Conservation (phyloP, 192 early-diverging fungal species). For the Linnemannia exigua region DNA sequence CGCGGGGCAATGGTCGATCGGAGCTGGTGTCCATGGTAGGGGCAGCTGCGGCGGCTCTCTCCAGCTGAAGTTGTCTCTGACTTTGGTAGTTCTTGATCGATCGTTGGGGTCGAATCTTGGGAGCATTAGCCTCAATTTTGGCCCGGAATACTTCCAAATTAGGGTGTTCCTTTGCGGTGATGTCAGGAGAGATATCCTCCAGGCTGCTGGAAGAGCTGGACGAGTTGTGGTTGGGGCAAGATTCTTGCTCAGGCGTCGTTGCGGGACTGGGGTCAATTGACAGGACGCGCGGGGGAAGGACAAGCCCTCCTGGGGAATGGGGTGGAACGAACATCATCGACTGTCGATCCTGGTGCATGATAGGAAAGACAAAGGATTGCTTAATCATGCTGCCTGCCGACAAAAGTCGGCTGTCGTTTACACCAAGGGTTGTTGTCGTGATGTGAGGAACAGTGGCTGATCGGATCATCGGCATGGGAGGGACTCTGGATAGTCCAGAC, state of each 20-base stretch:
- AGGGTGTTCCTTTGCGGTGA: background rate
- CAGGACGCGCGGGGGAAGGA: conserved; percentile 24
- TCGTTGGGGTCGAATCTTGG: conserved; percentile 21
- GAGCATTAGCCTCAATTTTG: conserved; percentile 7
- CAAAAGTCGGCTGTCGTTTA: conserved; percentile 20
- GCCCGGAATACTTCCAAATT: background rate
- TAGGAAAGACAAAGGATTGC: conserved; percentile 30
- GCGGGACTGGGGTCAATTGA: conserved; percentile 14
- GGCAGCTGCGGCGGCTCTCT: background rate
- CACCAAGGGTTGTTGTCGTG: conserved; percentile 24
- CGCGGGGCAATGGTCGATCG: conserved; percentile 24
- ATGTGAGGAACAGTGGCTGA: conserved; percentile 44
- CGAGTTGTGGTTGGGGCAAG: background rate
- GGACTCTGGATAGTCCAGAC: background rate
- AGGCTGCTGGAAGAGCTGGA: background rate
- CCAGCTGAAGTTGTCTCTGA: conserved; percentile 10
- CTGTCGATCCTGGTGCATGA: background rate
- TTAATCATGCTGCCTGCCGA: conserved; percentile 41
- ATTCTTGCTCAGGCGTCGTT: conserved; percentile 29
- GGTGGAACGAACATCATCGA: conserved; percentile 30
- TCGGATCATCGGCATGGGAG: conserved; percentile 33
- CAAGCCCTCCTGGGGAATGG: conserved; percentile 50
- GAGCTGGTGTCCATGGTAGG: background rate
- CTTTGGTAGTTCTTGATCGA: conserved; percentile 27
- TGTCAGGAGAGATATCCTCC: conserved; percentile 5